phyloP scores from a whole-genome alignment of 768 basidiomycete species.

The Russula foetens region DNA sequence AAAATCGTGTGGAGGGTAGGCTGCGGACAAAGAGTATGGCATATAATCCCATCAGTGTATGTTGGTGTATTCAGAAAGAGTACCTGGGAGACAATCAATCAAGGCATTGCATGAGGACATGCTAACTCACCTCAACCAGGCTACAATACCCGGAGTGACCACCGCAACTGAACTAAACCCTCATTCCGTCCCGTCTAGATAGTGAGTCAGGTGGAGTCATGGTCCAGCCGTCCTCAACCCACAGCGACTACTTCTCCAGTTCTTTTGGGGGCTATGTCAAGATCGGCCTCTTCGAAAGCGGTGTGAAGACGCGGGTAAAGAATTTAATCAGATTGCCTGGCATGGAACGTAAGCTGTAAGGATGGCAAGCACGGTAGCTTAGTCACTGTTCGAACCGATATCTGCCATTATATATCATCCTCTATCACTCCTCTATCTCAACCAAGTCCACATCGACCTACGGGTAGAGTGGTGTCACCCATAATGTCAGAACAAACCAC shows the following conservation, averaged over 20 bases:
- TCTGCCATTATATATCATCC: too few relatives aligned
- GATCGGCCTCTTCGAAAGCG: slow-evolving; percentile 55
- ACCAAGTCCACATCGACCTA: too few relatives aligned
- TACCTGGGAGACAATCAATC: slow-evolving; percentile 28
- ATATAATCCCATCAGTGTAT: slow-evolving; percentile 8
- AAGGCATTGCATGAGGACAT: neutral
- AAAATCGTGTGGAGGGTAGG: too few relatives aligned
- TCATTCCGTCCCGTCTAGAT: slow-evolving; percentile 39
- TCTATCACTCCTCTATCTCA: too few relatives aligned
- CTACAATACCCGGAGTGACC: slow-evolving; percentile 49
- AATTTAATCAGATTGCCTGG: slow-evolving; percentile 36
- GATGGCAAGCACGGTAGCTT: too few relatives aligned
- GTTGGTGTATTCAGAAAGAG: slow-evolving; percentile 27
- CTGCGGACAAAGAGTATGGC: too few relatives aligned
- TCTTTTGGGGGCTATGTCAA: slow-evolving; percentile 51
- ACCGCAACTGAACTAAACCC: too few relatives aligned
- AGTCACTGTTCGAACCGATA: too few relatives aligned
- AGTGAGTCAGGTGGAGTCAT: slow-evolving; percentile 55
- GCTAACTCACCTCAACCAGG: slow-evolving; percentile 42
- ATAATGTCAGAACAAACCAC: too few relatives aligned
- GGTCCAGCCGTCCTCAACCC: slow-evolving; percentile 55
- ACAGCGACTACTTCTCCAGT: slow-evolving; percentile 35
- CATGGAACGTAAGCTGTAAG: too few relatives aligned
- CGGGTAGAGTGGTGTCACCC: too few relatives aligned
- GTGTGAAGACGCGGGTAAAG: slow-evolving; percentile 48